Conservation (phyloP, 2,329 filamentous ascomycete species). For the Aspergillus felis region DNA sequence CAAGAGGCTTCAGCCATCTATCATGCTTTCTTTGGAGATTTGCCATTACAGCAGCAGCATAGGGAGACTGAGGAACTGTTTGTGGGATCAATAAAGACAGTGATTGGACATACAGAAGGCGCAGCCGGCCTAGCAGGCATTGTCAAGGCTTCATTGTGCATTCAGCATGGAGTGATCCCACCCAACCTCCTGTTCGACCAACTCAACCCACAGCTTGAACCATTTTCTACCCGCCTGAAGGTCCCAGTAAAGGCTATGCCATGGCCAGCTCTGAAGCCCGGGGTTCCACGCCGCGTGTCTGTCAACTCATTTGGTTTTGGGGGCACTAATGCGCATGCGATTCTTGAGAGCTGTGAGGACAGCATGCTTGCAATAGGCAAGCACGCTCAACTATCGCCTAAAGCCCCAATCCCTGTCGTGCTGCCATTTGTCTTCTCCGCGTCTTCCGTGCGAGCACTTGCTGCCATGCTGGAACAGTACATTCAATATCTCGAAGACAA, state of each 20-base stretch:
- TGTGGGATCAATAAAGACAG: no score
- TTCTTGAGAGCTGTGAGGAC: no score
- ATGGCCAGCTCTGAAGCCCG: slow-evolving; percentile 15
- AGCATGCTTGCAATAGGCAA: no score
- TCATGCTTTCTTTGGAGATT: slow-evolving; percentile 1
- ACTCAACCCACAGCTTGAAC: slow-evolving; percentile 18
- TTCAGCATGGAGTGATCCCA: slow-evolving; percentile 13
- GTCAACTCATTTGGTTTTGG: slow-evolving; percentile 15
- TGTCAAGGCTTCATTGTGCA: slow-evolving; percentile 12
- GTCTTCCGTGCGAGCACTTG: no score
- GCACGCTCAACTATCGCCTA: no score
- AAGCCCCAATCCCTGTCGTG: no score
- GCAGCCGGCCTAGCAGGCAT: slow-evolving; percentile 12
- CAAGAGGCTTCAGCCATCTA: slow-evolving; percentile 7
- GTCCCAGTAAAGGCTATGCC: slow-evolving; percentile 1
- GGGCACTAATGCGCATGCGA: no score
- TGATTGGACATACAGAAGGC: slow-evolving; percentile 7
- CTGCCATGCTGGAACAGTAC: no score
- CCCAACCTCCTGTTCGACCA: slow-evolving; percentile 17
- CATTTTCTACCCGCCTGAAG: not conserved
- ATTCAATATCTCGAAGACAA: no score
- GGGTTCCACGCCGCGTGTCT: slow-evolving; percentile 11
- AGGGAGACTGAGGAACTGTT: no score
- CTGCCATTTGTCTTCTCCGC: no score
- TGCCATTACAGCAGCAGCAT: not conserved